Evolutionary conservation across 2,329 filamentous ascomycete species (phyloP), one percentile per base, ranked within the genome.

Genomic region (Aspergillus ustus): DNA sequence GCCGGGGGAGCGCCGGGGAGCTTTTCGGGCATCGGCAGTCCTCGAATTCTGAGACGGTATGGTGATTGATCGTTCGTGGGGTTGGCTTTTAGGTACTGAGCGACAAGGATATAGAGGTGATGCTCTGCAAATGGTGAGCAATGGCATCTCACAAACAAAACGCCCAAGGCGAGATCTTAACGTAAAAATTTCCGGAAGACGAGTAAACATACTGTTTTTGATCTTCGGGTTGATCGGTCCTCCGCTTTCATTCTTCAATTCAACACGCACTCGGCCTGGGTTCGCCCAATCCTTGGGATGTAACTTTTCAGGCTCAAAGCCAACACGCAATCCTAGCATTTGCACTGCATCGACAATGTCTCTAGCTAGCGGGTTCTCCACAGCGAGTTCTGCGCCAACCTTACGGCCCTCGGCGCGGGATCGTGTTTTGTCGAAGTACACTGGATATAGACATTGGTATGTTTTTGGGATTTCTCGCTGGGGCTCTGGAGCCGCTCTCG

Each of bases 241-340:
- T 37, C 85, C 85, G 62, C 76, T 71, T 49, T 86, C 82, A 65
- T 85, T 75, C 60, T 81, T 89, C 59, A 97, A 81, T 72, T 89
- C 81, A 53, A 98, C 87, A 69, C 91, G 88, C 65, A 98, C 91
- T 62, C 95, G 85, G 3, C 95, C 95, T 13, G 95, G 95, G 81
- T 99, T 99, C 60, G 90, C 89, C 95, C 95, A 99, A 82, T 99
- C 95, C 80, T 95, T 94, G 7, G 95, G 95, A 78, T 99, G 95
- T 63, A 88, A 85, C 82, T 97, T 97, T 73, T 91, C 90, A 1
- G 93, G 92, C 80, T 99, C 95, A 75, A 97, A 90, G 7, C 95
- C 88, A n/a, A 77, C 74, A 34, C 73, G 71, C 61, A 82, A 57
- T 7, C 89, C 86, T 63, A 97, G 84, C 50, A 84, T 80, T 46